Conservation (phyloP, 208 protist genomes). For the Leishmania tarentolae region DNA sequence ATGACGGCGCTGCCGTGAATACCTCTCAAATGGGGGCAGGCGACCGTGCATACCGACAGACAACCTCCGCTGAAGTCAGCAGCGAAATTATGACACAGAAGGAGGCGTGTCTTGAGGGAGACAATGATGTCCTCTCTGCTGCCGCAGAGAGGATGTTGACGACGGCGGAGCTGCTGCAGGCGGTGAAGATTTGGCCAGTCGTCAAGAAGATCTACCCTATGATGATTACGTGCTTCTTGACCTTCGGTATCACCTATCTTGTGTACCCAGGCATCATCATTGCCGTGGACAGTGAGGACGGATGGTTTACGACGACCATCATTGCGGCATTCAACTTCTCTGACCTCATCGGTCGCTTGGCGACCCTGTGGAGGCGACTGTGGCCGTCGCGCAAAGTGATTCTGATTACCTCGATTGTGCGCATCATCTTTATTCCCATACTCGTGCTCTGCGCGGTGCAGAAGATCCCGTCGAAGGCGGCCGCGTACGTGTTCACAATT, state of each 20-base stretch:
- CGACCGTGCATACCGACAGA: background rate
- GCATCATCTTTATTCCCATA: constrained; percentile 73
- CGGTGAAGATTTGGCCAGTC: constrained; percentile 58
- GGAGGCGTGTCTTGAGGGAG: background rate
- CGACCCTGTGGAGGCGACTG: constrained; percentile 47
- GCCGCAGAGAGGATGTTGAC: constrained; percentile 31
- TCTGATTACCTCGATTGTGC: constrained; percentile 39
- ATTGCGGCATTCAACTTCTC: constrained; percentile 73
- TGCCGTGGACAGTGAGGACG: constrained; percentile 48
- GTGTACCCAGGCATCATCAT: constrained; percentile 80
- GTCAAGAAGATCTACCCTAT: constrained; percentile 77
- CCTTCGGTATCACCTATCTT: constrained; percentile 69
- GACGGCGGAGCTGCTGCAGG: constrained; percentile 71
- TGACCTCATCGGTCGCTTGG: constrained; percentile 60
- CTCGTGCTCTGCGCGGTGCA: constrained; percentile 69
- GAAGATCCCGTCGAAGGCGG: constrained; percentile 52
- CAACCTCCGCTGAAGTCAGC: background rate
- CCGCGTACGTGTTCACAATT: constrained; percentile 56
- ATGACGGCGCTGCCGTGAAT: background rate
- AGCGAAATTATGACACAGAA: background rate
- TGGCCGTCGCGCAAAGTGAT: constrained; percentile 47
- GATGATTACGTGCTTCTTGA: constrained; percentile 72
- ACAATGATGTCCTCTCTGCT: background rate
- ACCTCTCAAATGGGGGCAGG: background rate
- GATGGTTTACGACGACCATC: constrained; percentile 77